Evolutionary conservation across 306 rosid species (phyloP).

Genomic region (Castanospermum australe): DNA sequence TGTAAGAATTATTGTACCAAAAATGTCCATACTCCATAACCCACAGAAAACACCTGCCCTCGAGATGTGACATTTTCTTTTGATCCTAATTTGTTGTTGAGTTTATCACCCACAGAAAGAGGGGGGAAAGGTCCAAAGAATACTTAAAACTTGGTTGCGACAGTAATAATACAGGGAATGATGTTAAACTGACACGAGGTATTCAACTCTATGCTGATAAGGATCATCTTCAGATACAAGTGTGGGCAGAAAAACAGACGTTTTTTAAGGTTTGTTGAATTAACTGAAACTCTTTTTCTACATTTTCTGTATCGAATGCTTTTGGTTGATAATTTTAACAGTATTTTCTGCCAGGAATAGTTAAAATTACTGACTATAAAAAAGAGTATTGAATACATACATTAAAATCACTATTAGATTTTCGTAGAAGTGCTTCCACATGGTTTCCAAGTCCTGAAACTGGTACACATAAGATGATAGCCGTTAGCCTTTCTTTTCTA

Average conservation of each 20-base stretch:
- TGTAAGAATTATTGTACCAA: slow-evolving; percentile 4
- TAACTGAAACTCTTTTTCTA: neutral
- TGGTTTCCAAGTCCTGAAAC: slow-evolving; percentile 76
- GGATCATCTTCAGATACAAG: neutral
- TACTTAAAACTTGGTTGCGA: neutral
- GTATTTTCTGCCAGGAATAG: slow-evolving; percentile 1
- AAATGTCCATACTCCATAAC: neutral
- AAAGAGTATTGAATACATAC: slow-evolving; percentile 49
- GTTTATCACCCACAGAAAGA: neutral
- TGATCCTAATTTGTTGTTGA: neutral
- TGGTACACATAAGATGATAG: slow-evolving; percentile 41
- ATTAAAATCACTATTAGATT: slow-evolving; percentile 78
- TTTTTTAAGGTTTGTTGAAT: neutral
- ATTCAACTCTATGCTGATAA: neutral
- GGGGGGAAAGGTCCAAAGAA: neutral
- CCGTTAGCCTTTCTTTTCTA: slow-evolving; percentile 36
- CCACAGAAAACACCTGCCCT: neutral
- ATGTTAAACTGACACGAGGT: neutral
- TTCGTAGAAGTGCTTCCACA: slow-evolving; percentile 69
- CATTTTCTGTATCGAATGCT: neutral
- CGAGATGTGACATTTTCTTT: neutral
- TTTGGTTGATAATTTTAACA: neutral
- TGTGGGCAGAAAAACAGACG: neutral
- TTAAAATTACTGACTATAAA: neutral
- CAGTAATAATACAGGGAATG: neutral